These are phyloP conservation scores for Entrophospora sp. DNA, from an alignment of 192 early-diverging fungal genomes.

Conservation along the genomic window DNA sequence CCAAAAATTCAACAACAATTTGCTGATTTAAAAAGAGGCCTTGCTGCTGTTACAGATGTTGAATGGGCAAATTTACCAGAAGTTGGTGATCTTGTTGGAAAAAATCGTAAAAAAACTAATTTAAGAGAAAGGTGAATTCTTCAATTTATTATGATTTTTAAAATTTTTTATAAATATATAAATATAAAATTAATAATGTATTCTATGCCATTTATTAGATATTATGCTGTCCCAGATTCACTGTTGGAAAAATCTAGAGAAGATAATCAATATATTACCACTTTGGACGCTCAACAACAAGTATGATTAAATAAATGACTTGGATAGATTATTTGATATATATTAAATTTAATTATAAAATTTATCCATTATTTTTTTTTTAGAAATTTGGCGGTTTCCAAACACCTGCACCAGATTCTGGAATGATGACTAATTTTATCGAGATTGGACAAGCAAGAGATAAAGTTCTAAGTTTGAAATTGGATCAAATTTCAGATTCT, in stretches of 20 bases:
- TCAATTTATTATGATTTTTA: not conserved
- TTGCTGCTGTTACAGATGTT: conserved; percentile 65
- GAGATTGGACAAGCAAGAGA: conserved; percentile 91
- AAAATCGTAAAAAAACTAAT: conserved; percentile 56
- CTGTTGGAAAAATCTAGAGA: conserved; percentile 44
- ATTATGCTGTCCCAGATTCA: conserved; percentile 54
- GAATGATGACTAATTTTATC: conserved; percentile 76
- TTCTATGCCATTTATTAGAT: conserved; percentile 13
- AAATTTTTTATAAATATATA: not conserved
- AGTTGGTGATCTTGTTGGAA: conserved; percentile 78
- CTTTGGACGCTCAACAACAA: conserved; percentile 55
- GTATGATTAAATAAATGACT: not conserved
- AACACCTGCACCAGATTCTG: conserved; percentile 44
- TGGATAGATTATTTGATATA: too few relatives aligned
- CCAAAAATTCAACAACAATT: conserved; percentile 87
- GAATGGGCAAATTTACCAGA: conserved; percentile 81
- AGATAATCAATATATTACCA: conserved; percentile 42
- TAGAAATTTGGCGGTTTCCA: conserved; percentile 46
- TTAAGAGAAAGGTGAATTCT: conserved; percentile 40
- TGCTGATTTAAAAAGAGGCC: conserved; percentile 77
- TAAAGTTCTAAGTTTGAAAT: conserved; percentile 80
- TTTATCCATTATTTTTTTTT: not conserved
- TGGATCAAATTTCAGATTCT: conserved; percentile 89
- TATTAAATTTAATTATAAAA: too few relatives aligned
- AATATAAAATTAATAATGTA: too few relatives aligned